Base-by-base conservation (phyloP, 768 basidiomycete genomes). In the Tulasnella sp. region DNA sequence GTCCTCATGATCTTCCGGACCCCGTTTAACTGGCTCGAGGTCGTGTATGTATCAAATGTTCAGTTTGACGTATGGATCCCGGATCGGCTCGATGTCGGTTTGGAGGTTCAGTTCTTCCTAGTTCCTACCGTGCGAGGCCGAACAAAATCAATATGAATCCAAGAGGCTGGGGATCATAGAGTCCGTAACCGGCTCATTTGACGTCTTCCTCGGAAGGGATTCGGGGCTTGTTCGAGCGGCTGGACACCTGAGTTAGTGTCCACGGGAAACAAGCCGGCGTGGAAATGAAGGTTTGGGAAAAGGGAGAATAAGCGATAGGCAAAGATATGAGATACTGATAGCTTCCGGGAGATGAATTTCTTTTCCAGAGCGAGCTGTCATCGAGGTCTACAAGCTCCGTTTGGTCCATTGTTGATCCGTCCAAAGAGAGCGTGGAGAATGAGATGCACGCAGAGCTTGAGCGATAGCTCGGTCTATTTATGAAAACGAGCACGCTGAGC, bases 231-330 rank as follows among this genome's bases (percentile, higher is more conserved):
- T 2, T 93, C 90, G 31, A 97, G 89, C 3, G 96, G 96, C 83
- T 97, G 96, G 18, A 86, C 87, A 37, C 86, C 85, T 82, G 91
- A 87, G 34, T 86, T 87, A n/a, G n/a, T n/a, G n/a, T n/a, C n/a
- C n/a, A n/a, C n/a, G n/a, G n/a, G n/a, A n/a, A n/a, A n/a, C n/a
- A n/a, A n/a, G n/a, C n/a, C n/a, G n/a, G n/a, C n/a, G n/a, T n/a
- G n/a, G n/a, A n/a, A n/a, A n/a, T n/a, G n/a, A n/a, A n/a, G n/a
- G n/a, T n/a, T n/a, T n/a, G n/a, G n/a, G n/a, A 2, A 89, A 89
- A 0, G 96, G 95, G 18, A 94, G 91, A 8, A 96, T 87, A 74
- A 89, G n/a, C 88, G 44, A 96, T 86, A 0, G 97, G 97, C 0
- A 96, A 86, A 20, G 89, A 87, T 40, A 90, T 84, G 40, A 98